Evolutionary conservation across 169 alveolate species (phyloP), one percentile per base, ranked within the genome.

Genomic region (Plasmodium berghei): DNA sequence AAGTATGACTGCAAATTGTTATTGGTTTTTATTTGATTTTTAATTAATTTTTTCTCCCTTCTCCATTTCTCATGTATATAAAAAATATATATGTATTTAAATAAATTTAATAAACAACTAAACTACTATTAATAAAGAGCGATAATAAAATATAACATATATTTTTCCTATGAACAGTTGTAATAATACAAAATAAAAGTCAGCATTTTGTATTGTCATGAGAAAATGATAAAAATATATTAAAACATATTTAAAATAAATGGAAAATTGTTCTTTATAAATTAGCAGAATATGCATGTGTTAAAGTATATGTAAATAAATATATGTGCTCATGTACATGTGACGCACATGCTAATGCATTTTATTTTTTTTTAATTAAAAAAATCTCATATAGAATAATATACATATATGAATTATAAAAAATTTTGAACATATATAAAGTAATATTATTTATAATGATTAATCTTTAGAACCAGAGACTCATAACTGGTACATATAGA

Each of bases 221-320:
- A 63, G 72, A 34, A 63, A 63, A 63, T 10, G 6, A 9, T 63
- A 14, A 63, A 63, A 26, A 63, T 26, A 24, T 26, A 26, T 9
- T 26, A 28, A 46, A 63, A 24, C 16, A 1, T 26, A 34, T 9
- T 40, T 28, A 8, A 63, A 9, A 34, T 34, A 63, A 63, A 26
- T 28, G 40, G 24, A 14, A 63, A 14, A 1, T 26, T 28, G 34
- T 63, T 63, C 72, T 63, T 26, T 18, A 14, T 34, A 63, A 63
- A 63, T 28, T 24, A 26, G 72, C 46, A 9, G 72, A 63, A 67
- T 46, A 34, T 46, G 22, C 59, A 16, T 67, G 59, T 67, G 49
- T 18, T 52, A 52, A 52, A 52, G 20, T 16, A 52, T 52, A 14
- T 52, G n/a, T 52, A 16, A 52, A 16, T 14, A 52, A 14, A 52